These are phyloP conservation scores for Candida ponderosae DNA, from an alignment of 805 yeast genomes.

Conservation along the genomic window DNA sequence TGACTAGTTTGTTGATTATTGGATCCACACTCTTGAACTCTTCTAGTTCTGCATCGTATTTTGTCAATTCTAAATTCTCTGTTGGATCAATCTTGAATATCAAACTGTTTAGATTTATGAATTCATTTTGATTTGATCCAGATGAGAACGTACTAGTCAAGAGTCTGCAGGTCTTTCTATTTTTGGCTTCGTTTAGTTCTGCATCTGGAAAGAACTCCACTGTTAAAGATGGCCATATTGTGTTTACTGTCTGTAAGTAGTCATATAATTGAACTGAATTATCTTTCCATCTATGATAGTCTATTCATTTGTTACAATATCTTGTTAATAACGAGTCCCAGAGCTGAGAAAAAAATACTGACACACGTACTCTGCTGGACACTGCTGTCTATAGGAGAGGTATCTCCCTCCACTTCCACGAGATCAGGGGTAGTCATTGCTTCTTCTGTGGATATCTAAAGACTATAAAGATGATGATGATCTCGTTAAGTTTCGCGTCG, in stretches of 20 bases:
- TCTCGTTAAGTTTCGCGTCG: too few species aligned
- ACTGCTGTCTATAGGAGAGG: too few species aligned
- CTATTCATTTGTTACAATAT: conserved; percentile 7
- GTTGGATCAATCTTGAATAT: conserved; percentile 15
- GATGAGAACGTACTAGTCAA: conserved; percentile 60
- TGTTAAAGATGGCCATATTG: conserved; percentile 65
- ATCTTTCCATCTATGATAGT: conserved; percentile 59
- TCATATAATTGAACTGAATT: conserved; percentile 73
- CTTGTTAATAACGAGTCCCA: too few species aligned
- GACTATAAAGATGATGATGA: too few species aligned
- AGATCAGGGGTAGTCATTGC: too few species aligned
- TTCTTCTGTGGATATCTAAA: too few species aligned
- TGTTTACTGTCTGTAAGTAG: conserved; percentile 58
- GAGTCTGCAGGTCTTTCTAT: conserved; percentile 32
- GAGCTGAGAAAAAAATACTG: too few species aligned
- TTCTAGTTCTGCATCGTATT: conserved; percentile 27
- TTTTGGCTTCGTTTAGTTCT: conserved; percentile 16
- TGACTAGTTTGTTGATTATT: conserved; percentile 28
- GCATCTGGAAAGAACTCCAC: conserved; percentile 58
- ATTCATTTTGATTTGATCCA: conserved; percentile 42
- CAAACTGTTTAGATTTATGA: conserved; percentile 28
- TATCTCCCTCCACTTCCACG: too few species aligned
- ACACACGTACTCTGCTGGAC: too few species aligned
- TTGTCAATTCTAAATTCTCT: conserved; percentile 19
- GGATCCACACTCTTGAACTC: conserved; percentile 22